These are phyloP conservation scores for Xylaria sp. DNA, from an alignment of 2,329 filamentous ascomycete genomes.

Conservation along the genomic window DNA sequence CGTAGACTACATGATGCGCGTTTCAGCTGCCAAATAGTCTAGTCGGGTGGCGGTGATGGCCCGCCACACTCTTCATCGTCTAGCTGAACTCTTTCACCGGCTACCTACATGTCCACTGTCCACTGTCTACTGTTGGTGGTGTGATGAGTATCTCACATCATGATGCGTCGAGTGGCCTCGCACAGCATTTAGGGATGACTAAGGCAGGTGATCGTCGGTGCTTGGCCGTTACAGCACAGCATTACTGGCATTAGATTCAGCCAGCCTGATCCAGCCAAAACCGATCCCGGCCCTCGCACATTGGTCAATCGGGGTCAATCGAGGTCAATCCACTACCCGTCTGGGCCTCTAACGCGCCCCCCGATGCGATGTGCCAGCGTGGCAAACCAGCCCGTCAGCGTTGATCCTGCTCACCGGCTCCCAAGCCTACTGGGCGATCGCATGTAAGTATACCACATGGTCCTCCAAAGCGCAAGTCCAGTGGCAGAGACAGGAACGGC, in stretches of 20 bases:
- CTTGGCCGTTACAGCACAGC: not conserved
- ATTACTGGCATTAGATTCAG: conserved; percentile 2
- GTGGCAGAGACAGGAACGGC: conserved; percentile 18
- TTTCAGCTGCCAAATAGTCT: conserved; percentile 10
- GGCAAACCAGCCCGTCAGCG: conserved; percentile 14
- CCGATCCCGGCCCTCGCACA: not conserved
- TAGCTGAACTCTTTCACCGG: conserved; percentile 2
- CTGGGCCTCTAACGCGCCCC: not conserved
- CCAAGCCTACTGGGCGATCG: not conserved
- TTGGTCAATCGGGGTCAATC: conserved; percentile 13
- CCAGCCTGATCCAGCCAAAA: conserved; percentile 15
- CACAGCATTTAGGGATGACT: conserved; percentile 8
- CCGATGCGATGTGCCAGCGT: conserved; percentile 5
- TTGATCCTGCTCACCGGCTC: conserved; percentile 4
- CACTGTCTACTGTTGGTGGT: too few relatives aligned
- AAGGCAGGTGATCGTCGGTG: not conserved
- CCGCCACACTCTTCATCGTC: not conserved
- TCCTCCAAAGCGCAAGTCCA: not conserved
- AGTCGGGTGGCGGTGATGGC: not conserved
- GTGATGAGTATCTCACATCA: not conserved
- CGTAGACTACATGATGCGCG: not conserved
- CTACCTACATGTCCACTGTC: too few relatives aligned
- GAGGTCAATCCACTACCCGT: conserved; percentile 1
- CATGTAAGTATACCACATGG: not conserved
- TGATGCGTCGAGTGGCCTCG: conserved; percentile 11